Base-by-base conservation (phyloP, 768 basidiomycete genomes). In the Melanogaster broomeanus region DNA sequence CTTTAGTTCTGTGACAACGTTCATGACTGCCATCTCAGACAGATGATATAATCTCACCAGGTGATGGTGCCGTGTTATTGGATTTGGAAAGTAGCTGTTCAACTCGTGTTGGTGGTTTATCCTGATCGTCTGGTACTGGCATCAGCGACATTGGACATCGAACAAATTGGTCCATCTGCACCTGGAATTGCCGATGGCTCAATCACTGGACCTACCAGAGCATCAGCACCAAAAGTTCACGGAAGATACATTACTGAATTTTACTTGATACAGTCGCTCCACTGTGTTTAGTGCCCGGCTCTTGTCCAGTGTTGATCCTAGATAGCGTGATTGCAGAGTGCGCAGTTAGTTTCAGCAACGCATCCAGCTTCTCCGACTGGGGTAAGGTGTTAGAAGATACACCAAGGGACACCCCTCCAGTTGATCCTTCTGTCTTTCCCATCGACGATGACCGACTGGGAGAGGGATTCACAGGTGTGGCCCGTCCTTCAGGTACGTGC, bases 401-500 rank as follows among this genome's bases (percentile, higher is more conserved):
- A 2, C 56, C 7, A 18, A 67, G 49, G 11, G 63, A 28, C 18
- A 51, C 44, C n/a, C 52, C 62, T 42, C 59, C 63, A 11, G 51
- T 27, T 9, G 51, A 42, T 18, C 48, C 55, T 48, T 67, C 62
- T 16, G 49, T 44, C 56, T 62, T 65, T 45, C 61, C 62, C 45
- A 64, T 48, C 9, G 77, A 78, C 25, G 75, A 65, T 22, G 73
- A 67, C 9, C 74, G 74, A 56, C 70, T 75, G 2, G 66, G 68
- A 24, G 70, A 64, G 11, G 60, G 56, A 1, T 63, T 61, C 51
- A 60, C 53, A 3, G 75, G 77, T 1, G 74, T 74, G 3, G 61
- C 61, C 31, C 78, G 67, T 19, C 77, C 77, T 45, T 79, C 75
- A 0, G 78, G 78, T 16, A 80, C 76, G 53, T 80, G 77, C 45